These are phyloP conservation scores for Wickerhamiella dianesei DNA, from an alignment of 805 yeast genomes.

Conservation along the genomic window DNA sequence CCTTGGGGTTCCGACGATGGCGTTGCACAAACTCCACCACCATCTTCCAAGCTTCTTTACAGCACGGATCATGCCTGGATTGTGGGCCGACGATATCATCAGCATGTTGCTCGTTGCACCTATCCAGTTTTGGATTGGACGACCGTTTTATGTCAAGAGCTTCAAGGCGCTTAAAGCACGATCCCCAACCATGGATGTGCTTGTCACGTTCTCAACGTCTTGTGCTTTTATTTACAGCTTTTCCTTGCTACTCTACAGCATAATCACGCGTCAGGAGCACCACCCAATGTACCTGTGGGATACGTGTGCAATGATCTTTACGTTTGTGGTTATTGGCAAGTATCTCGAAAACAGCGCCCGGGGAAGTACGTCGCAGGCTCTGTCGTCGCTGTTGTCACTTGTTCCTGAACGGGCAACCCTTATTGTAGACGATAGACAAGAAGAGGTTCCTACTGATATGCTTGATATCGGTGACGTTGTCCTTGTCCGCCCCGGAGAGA, in stretches of 20 bases:
- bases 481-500: conserved; percentile 70
- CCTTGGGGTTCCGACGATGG: conserved; percentile 49
- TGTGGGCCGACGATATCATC: conserved; percentile 49
- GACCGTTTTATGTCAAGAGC: conserved; percentile 51
- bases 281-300: conserved; percentile 45
- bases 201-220: conserved; percentile 70
- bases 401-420: conserved; percentile 71
- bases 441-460: conserved; percentile 54
- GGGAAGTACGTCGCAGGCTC: conserved; percentile 82
- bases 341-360: conserved; percentile 85
- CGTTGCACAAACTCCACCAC: conserved; percentile 30
- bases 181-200: conserved; percentile 82
- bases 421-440: conserved; percentile 23
- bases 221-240: conserved; percentile 67
- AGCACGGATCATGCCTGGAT: conserved; percentile 39
- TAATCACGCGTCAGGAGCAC: conserved; percentile 23
- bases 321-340: conserved; percentile 80
- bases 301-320: conserved; percentile 70
- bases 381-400: conserved; percentile 64
- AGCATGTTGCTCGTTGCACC: conserved; percentile 45
- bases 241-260: conserved; percentile 38
- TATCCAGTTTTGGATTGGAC: conserved; percentile 56
- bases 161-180: conserved; percentile 51
- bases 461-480: conserved; percentile 68
- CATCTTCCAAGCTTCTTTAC: conserved; percentile 26